Conservation (phyloP, 140 eudicot genomes). For the Cichorium intybus region DNA sequence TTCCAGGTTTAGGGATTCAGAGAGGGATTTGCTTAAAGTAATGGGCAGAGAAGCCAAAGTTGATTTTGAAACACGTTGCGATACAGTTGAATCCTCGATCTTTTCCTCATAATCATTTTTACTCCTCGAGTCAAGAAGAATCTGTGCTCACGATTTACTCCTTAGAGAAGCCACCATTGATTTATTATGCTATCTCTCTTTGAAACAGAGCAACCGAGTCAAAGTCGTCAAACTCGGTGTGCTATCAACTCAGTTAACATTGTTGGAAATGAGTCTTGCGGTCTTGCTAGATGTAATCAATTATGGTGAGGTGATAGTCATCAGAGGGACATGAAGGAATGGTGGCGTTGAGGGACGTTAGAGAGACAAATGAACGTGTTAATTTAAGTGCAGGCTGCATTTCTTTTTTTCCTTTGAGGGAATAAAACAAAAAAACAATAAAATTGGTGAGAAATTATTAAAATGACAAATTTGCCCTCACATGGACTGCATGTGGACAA, state of each 20-base stretch:
- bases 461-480: too few relatives aligned
- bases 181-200: constrained; percentile 67
- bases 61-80: constrained; percentile 44
- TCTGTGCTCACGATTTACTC: constrained; percentile 79
- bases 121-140: constrained; percentile 81
- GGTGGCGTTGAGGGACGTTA: too few relatives aligned
- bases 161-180: constrained; percentile 65
- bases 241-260: constrained; percentile 39
- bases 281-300: too few relatives aligned
- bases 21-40: constrained; percentile 53
- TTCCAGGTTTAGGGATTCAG: constrained; percentile 45
- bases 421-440: too few relatives aligned
- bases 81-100: constrained; percentile 54
- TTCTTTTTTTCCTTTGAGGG: too few relatives aligned
- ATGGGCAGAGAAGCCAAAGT: constrained; percentile 47
- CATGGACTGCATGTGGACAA: too few relatives aligned
- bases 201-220: constrained; percentile 64
- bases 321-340: too few relatives aligned
- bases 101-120: constrained; percentile 25
- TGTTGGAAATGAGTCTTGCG: constrained; percentile 53
- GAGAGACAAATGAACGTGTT: too few relatives aligned
- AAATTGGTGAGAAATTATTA: too few relatives aligned
- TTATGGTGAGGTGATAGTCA: too few relatives aligned
- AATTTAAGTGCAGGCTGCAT: too few relatives aligned
- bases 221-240: constrained; percentile 73